Percentiles rank a stretch among this genome's conserved stretches.
phyloP scores from a whole-genome alignment of 2,329 filamentous ascomycete genomes.

The Gaeumannomyces tritici region DNA sequence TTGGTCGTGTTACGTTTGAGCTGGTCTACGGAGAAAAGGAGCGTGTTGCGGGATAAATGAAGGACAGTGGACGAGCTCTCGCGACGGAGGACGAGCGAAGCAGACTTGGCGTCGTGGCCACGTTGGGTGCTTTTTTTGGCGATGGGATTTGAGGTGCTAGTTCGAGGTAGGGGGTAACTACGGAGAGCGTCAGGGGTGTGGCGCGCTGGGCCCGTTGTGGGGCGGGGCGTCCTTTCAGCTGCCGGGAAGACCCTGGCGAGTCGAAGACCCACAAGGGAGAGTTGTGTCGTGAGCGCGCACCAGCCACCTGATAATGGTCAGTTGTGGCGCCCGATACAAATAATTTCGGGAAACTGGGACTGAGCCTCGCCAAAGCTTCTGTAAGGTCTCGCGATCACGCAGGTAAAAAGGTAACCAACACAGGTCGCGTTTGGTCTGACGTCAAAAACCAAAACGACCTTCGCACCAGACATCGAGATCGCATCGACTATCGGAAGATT shows the following conservation, averaged over 20 bases:
- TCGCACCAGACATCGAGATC: background rate
- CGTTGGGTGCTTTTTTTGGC: background rate
- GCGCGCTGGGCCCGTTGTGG: background rate
- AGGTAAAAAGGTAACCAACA: background rate
- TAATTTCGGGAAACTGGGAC: background rate
- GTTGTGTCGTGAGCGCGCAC: background rate
- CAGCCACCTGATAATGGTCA: background rate
- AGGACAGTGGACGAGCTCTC: background rate
- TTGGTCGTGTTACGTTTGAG: background rate
- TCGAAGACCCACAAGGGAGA: background rate
- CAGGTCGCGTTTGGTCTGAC: background rate
- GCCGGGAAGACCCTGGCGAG: background rate
- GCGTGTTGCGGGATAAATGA: background rate
- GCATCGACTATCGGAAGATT: background rate
- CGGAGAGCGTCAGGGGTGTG: background rate
- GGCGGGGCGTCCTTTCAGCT: background rate
- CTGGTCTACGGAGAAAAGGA: background rate
- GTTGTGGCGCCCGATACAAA: background rate
- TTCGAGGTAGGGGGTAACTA: background rate
- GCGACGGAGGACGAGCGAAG: background rate
- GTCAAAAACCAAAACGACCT: background rate
- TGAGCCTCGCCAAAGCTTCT: background rate
- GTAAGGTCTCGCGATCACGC: background rate
- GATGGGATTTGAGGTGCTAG: background rate
- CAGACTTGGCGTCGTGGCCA: background rate